A percentile compares a stretch with the other conserved stretches of the same genome.
Evolutionary conservation across 441 rosid genomes (phyloP).

Genomic region (Populus hybrid): DNA sequence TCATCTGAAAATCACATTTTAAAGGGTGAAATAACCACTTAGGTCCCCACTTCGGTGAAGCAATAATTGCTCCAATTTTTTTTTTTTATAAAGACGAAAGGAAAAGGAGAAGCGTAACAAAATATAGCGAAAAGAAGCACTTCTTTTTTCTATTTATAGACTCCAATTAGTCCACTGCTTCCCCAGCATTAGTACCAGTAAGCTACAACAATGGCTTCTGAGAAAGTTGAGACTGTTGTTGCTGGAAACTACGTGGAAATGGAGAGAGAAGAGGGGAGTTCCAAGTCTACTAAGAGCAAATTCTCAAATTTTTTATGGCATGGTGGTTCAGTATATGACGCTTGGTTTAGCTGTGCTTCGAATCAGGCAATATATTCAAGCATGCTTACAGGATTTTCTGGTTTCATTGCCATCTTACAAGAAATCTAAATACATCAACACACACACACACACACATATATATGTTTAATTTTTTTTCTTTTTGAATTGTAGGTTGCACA

Average conservation of each 20-base stretch:
- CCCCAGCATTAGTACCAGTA: background rate
- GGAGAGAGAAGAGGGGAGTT: conserved; percentile 37
- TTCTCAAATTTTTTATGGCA: conserved; percentile 53
- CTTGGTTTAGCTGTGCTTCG: no score
- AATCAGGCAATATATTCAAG: no score
- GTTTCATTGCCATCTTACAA: no score
- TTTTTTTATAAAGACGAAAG: background rate
- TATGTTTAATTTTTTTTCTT: no score
- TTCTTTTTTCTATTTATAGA: conserved; percentile 48
- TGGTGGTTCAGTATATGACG: no score
- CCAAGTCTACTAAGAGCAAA: conserved; percentile 45
- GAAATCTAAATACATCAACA: no score
- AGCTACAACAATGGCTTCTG: conserved; percentile 64
- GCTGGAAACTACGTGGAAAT: conserved; percentile 73
- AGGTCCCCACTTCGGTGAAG: conserved; percentile 42
- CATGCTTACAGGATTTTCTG: no score
- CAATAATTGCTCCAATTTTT: conserved; percentile 43
- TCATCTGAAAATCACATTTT: conserved; percentile 10
- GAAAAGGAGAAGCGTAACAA: background rate
- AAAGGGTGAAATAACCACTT: background rate
- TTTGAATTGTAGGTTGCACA: conserved; percentile 65
- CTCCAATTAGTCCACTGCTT: conserved; percentile 24
- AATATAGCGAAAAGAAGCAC: conserved; percentile 5
- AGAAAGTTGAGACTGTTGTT: conserved; percentile 87
- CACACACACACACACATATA: no score